phyloP scores from a whole-genome alignment of 306 rosid genomes.

The Lupinus albus region DNA sequence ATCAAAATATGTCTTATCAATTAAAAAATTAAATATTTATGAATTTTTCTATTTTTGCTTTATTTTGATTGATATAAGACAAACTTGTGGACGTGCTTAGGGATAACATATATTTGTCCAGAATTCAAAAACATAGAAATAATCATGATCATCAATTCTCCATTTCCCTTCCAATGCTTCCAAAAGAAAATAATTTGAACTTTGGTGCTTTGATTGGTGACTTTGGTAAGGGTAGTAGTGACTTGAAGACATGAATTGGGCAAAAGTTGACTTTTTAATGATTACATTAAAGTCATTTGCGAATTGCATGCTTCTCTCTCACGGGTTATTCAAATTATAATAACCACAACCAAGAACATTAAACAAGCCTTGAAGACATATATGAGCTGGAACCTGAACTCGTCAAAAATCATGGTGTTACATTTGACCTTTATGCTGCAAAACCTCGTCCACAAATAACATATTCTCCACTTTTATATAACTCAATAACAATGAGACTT shows the following conservation, averaged over 20 bases:
- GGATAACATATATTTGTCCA: no score
- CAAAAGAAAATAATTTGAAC: not conserved
- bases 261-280: conserved; percentile 29
- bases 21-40: no score
- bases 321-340: not conserved
- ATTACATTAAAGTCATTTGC: not conserved
- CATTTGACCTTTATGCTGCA: no score
- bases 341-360: not conserved
- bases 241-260: not conserved
- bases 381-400: conserved; percentile 3
- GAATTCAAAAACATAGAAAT: conserved; percentile 3
- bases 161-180: conserved; percentile 31
- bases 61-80: no score
- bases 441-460: no score
- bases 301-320: conserved; percentile 21
- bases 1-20: no score
- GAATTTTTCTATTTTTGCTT: no score
- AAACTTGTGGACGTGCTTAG: no score
- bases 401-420: not conserved
- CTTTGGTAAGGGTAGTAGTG: not conserved
- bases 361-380: not conserved
- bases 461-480: no score
- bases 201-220: conserved; percentile 31
- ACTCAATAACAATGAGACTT: no score
- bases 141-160: not conserved